Evolutionary conservation across 495 filamentous ascomycete species (phyloP).

Genomic region (Neurospora tetraspora): DNA sequence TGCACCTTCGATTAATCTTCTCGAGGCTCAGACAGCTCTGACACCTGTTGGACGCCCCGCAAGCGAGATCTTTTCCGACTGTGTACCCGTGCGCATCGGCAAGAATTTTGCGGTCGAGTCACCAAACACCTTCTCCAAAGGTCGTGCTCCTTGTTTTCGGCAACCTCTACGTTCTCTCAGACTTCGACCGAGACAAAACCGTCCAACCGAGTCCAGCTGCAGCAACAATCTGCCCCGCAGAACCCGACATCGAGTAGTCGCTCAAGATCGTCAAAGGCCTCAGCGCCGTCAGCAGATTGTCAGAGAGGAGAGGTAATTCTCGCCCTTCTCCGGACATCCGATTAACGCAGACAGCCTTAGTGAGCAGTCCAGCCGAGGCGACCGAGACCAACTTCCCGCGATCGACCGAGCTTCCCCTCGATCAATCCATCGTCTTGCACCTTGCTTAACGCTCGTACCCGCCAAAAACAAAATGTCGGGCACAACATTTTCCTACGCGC

Average conservation of each 20-base stretch:
- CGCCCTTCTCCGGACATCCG: constrained; percentile 22
- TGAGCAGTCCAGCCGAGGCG: constrained; percentile 4
- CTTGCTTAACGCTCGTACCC: background rate
- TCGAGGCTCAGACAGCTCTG: background rate
- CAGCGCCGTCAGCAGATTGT: constrained; percentile 5
- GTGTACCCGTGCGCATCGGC: background rate
- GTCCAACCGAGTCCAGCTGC: background rate
- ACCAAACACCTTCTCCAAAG: background rate
- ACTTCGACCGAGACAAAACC: background rate
- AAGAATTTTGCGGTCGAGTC: background rate
- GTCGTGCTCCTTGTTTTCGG: background rate
- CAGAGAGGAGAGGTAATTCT: constrained; percentile 19
- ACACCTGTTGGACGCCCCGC: background rate
- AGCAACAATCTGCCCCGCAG: background rate
- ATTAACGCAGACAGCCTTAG: constrained; percentile 10
- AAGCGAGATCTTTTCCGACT: background rate
- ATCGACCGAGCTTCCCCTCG: background rate
- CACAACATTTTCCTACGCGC: constrained; percentile 79
- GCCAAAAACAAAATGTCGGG: constrained; percentile 19
- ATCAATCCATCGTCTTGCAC: constrained; percentile 1
- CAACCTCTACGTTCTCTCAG: background rate
- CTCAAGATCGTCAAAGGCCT: background rate
- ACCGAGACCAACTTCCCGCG: constrained; percentile 1
- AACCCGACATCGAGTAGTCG: background rate
- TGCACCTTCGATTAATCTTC: background rate